These are phyloP conservation scores for Saussurea involucrata DNA, from an alignment of 129 eudicot genomes.

Conservation along the genomic window DNA sequence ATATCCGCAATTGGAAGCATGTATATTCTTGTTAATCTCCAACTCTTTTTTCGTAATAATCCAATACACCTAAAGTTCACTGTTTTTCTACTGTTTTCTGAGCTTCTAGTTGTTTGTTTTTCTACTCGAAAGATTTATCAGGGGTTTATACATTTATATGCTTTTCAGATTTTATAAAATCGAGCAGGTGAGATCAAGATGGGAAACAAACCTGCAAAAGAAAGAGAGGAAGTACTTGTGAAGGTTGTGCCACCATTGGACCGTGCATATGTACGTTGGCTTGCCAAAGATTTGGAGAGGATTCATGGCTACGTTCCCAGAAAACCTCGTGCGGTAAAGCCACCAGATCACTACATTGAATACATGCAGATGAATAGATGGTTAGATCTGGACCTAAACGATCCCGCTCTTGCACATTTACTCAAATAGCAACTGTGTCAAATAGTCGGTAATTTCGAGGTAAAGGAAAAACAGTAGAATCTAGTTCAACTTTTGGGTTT, in stretches of 20 bases:
- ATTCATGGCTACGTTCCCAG: neutral
- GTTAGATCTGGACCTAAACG: constrained; percentile 59
- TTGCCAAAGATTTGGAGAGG: constrained; percentile 62
- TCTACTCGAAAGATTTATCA: neutral
- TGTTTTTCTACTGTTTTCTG: neutral
- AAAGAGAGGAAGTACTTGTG: constrained; percentile 39
- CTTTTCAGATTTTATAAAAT: neutral
- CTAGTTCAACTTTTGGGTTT: neutral
- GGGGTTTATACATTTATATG: neutral
- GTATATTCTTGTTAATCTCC: too few relatives aligned
- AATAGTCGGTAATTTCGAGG: neutral
- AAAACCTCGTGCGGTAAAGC: too few relatives aligned
- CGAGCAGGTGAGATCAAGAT: constrained; percentile 20
- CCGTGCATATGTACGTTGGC: constrained; percentile 55
- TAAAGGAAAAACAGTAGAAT: neutral
- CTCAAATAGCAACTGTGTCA: constrained; percentile 31
- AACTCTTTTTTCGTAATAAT: too few relatives aligned
- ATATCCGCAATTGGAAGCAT: too few relatives aligned
- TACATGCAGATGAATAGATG: too few relatives aligned
- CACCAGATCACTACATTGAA: too few relatives aligned
- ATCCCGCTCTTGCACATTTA: constrained; percentile 74
- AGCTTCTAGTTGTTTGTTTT: neutral
- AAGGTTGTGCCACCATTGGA: constrained; percentile 69
- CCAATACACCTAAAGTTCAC: neutral
- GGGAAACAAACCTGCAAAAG: constrained; percentile 80